Conservation (phyloP, 73 alveolate species). For the Tetrahymena thermophila region DNA sequence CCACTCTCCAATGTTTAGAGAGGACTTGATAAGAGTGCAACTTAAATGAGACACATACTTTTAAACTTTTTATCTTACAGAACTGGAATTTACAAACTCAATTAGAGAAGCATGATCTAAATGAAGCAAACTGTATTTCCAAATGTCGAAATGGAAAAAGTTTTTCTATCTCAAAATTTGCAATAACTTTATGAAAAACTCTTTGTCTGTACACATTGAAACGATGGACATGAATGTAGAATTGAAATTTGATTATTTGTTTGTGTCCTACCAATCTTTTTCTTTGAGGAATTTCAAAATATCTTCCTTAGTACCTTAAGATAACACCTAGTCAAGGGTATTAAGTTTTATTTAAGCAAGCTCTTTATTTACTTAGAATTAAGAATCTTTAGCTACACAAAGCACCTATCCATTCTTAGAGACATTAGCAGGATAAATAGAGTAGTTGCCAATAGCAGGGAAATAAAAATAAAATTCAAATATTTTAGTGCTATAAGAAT, state of each 20-base stretch:
- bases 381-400: constrained; percentile 56
- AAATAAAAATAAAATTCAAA: constrained; percentile 75
- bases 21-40: constrained; percentile 36
- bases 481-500: constrained; percentile 68
- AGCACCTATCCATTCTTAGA: constrained; percentile 64
- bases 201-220: constrained; percentile 61
- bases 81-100: constrained; percentile 43
- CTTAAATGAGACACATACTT: neutral
- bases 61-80: neutral
- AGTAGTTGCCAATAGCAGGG: constrained; percentile 79
- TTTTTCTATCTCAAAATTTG: constrained; percentile 57
- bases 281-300: constrained; percentile 53
- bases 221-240: constrained; percentile 43
- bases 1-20: constrained; percentile 18
- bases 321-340: constrained; percentile 55
- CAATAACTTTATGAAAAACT: constrained; percentile 59
- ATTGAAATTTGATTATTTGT: constrained; percentile 32
- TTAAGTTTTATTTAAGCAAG: constrained; percentile 28
- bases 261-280: constrained; percentile 38
- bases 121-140: constrained; percentile 81
- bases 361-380: constrained; percentile 48
- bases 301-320: constrained; percentile 57
- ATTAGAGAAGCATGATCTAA: constrained; percentile 59
- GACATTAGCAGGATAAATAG: constrained; percentile 80
- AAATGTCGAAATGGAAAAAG: constrained; percentile 47